Evolutionary conservation across 192 early-diverging fungal species (phyloP).

Genomic region (Coemansia guatemalensis): DNA sequence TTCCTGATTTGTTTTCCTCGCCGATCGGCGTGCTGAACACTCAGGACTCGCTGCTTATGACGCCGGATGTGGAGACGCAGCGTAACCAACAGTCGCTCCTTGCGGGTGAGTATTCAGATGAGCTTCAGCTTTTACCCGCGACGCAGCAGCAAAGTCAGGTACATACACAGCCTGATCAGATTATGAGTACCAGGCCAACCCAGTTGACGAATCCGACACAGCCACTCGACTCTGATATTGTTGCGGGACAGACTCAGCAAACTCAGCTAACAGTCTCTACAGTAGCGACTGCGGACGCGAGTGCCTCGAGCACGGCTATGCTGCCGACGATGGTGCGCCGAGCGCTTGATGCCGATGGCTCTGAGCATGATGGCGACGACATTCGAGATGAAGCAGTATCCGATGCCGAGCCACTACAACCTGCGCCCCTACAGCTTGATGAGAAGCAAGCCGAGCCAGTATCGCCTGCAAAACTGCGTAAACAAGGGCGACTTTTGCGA

Average conservation of each 20-base stretch:
- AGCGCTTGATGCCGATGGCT: constrained; percentile 13
- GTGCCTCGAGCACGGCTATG: neutral
- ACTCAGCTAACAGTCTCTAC: constrained; percentile 28
- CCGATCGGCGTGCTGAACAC: constrained; percentile 24
- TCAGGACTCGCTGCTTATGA: constrained; percentile 51
- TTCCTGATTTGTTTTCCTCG: constrained; percentile 26
- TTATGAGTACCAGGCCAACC: neutral
- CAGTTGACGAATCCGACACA: neutral
- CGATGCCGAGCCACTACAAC: neutral
- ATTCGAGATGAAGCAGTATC: neutral
- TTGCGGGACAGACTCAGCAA: neutral
- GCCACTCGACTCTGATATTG: constrained; percentile 1
- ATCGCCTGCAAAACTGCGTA: neutral
- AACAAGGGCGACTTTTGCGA: constrained; percentile 10
- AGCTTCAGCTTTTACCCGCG: neutral
- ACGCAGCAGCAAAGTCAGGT: constrained; percentile 14
- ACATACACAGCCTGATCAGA: neutral
- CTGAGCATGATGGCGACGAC: neutral
- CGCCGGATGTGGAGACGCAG: constrained; percentile 19
- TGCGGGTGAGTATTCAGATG: neutral
- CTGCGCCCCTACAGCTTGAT: neutral
- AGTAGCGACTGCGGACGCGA: constrained; percentile 7
- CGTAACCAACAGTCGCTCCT: neutral
- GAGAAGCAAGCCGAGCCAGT: neutral
- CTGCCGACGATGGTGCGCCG: constrained; percentile 36